A percentile compares a stretch with the other conserved stretches of the same genome.
These are phyloP conservation scores for Cytidiella melzeri DNA, from an alignment of 768 basidiomycete genomes.

Conservation along the genomic window DNA sequence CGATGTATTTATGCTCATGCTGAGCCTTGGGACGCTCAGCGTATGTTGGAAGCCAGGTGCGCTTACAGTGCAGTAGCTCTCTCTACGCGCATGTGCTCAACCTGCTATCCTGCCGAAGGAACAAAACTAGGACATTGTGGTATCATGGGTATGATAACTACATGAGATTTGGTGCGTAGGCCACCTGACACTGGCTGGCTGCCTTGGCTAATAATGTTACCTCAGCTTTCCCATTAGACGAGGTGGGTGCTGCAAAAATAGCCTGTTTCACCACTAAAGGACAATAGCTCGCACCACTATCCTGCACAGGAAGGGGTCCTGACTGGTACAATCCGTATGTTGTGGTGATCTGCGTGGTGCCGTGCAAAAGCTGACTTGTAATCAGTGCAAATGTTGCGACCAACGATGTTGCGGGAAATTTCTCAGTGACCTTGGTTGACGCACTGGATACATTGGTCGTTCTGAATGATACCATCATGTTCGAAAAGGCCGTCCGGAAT, in stretches of 20 bases:
- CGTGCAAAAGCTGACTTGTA: conserved; percentile 26
- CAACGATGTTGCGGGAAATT: conserved; percentile 95
- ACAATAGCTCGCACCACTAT: conserved; percentile 74
- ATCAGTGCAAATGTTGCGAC: conserved; percentile 61
- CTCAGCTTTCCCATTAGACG: conserved; percentile 79
- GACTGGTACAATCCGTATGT: conserved; percentile 80
- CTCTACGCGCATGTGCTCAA: not conserved
- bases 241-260: conserved; percentile 38
- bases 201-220: too few relatives aligned
- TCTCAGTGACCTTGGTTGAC: conserved; percentile 77
- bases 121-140: conserved; percentile 74
- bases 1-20: conserved; percentile 11
- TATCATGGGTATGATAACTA: conserved; percentile 88
- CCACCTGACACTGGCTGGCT: too few relatives aligned
- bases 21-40: conserved; percentile 18
- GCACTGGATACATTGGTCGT: conserved; percentile 88
- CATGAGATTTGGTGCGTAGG: conserved; percentile 68
- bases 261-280: conserved; percentile 6
- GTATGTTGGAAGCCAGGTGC: conserved; percentile 24
- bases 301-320: conserved; percentile 83
- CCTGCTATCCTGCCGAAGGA: conserved; percentile 33
- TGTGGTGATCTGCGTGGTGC: conserved; percentile 1
- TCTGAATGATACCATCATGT: conserved; percentile 70
- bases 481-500: conserved; percentile 78
- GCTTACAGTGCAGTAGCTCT: conserved; percentile 1